Base-by-base conservation (phyloP, 345 rosid species). In the Euphorbia tirucalli region DNA sequence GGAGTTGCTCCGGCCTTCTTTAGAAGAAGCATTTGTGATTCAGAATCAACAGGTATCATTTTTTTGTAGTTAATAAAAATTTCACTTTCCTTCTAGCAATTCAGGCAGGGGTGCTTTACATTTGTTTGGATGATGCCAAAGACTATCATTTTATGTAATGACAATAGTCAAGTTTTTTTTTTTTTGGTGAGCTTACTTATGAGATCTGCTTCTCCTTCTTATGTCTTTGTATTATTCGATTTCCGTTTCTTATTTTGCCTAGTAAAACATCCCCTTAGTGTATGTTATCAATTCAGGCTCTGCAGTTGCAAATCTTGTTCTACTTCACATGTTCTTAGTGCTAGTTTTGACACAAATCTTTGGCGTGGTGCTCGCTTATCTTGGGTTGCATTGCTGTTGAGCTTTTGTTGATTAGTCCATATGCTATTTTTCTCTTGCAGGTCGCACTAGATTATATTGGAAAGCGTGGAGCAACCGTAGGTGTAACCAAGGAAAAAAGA, bases 391-490 rank as follows among this genome's bases (percentile, higher is more conserved):
- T 8, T 35, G 21, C 55, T 28, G 11, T 58, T 52, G 46, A 19
- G 65, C 70, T 61, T 18, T 54, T 56, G 3, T 27, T 65, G 49
- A 61, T 35, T 50, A 68, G 69, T 16, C 9, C 39, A 31, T 63
- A 28, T 70, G 61, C 61, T 52, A 27, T 6, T 25, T n/a, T 49
- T 46, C 28, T 64, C 58, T 41, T 79, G 73, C 81, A 95, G 99
- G 99, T 95, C 78, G 99, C 99, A 7, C 90, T 95, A 15, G 99
- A 95, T 61, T 95, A 92, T 71, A 95, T 95, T 59, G 99, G 99
- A 27, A 95, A 90, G 83, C 86, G 99, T 85, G 99, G 99, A 76
- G 90, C 96, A 54, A 90, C 97, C 69, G 93, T 89, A 79, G 99
- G 99, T 82, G 97, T 90, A 65, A 89, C 99, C 59, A 91, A 79